Conservation (phyloP, 2,329 filamentous ascomycete genomes). For the Cladosporium sp. region DNA sequence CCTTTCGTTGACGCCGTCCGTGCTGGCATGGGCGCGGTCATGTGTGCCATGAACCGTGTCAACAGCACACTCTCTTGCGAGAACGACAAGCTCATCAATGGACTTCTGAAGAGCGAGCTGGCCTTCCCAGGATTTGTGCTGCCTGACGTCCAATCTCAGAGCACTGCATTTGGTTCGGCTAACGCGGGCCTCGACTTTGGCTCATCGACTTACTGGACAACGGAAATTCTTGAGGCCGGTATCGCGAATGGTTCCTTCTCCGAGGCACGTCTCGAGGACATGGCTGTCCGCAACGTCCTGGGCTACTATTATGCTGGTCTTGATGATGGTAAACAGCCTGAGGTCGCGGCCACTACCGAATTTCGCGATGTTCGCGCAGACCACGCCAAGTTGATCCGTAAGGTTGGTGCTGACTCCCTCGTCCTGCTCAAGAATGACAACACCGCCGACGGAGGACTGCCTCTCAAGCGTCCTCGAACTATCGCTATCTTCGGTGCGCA, state of each 20-base stretch:
- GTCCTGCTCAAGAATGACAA: slow-evolving; percentile 51
- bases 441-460: slow-evolving; percentile 40
- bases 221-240: slow-evolving; percentile 61
- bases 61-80: slow-evolving; percentile 65
- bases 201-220: slow-evolving; percentile 46
- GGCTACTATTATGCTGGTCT: slow-evolving; percentile 64
- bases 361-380: slow-evolving; percentile 54
- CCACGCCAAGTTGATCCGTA: slow-evolving; percentile 71
- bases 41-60: slow-evolving; percentile 75
- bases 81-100: slow-evolving; percentile 77
- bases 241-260: slow-evolving; percentile 60
- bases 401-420: slow-evolving; percentile 55
- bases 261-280: slow-evolving; percentile 64
- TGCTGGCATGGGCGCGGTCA: slow-evolving; percentile 65
- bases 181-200: slow-evolving; percentile 58
- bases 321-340: slow-evolving; percentile 30
- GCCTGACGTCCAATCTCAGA: slow-evolving; percentile 71
- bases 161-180: slow-evolving; percentile 59
- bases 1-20: slow-evolving; percentile 59
- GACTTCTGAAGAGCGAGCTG: slow-evolving; percentile 77
- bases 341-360: slow-evolving; percentile 12
- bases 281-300: slow-evolving; percentile 48
- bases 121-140: slow-evolving; percentile 85
- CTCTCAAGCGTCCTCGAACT: slow-evolving; percentile 53
- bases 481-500: slow-evolving; percentile 46